Evolutionary conservation across 441 rosid species (phyloP), one percentile per base, ranked within the genome.

Genomic region (Erodium texanum): DNA sequence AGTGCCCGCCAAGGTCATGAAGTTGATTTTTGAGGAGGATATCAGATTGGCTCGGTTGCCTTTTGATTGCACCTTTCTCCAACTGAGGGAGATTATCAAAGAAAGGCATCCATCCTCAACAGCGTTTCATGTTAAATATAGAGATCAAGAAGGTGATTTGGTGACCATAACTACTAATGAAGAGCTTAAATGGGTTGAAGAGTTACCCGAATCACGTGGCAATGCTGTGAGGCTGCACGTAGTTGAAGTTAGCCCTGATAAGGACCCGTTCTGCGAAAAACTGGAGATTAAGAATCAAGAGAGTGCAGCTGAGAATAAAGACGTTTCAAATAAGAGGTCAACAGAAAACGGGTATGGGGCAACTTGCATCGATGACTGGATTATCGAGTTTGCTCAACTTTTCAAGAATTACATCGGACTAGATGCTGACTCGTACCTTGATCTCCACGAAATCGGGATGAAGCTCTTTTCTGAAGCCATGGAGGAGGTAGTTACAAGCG

Each of bases 401-500:
- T 94, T 94, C 77, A 92, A 88, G 82, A 94, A 89, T 63, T 89
- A 92, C 74, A 96, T 88, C 16, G 99, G 99, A 45, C 85, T 92
- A 70, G 97, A 90, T 82, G 90, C 98, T 48, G 99, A 94, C 82
- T 79, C 95, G 2, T 92, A 81, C 76, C 76, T 94, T 84, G 86
- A 88, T 83, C 96, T 94, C 77, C 99, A 92, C 75, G 94, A 88
- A 70, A 83, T 89, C 56, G 99, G 98, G 32, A 88, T 94, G 98
- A 92, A 86, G 82, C 69, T 92, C 70, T 87, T 92, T 75, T 85
- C 97, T 0, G 98, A 90, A 75, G 98, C 97, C 43, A 89, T 94
- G 93, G 97, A 89, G 74, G 98, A 92, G 74, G 69, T 90, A 36
- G 89, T 90, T 36, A 86, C 98, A 6, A 80, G 93, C 59, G 96